phyloP scores from a whole-genome alignment of 1,139 yeast species.

The Entelexis paramagnoliae region DNA sequence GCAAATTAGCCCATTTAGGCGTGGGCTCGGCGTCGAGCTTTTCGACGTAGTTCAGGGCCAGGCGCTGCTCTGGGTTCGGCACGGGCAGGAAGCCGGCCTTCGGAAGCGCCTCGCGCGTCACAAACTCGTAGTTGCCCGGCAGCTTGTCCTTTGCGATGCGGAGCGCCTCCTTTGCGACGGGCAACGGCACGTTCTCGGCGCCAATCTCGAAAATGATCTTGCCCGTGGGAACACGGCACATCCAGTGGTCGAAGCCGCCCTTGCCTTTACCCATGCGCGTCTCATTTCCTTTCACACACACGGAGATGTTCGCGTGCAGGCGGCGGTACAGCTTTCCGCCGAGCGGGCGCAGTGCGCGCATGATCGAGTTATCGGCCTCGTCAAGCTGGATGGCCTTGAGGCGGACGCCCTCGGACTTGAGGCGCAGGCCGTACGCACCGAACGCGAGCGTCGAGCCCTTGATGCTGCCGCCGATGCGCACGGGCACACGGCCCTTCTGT shows the following conservation, averaged over 20 bases:
- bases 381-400: slow-evolving; percentile 81
- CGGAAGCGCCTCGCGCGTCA: slow-evolving; percentile 53
- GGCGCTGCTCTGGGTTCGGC: slow-evolving; percentile 37
- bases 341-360: slow-evolving; percentile 68
- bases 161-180: slow-evolving; percentile 82
- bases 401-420: slow-evolving; percentile 77
- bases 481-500: slow-evolving; percentile 90
- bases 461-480: slow-evolving; percentile 86
- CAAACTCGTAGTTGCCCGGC: slow-evolving; percentile 86
- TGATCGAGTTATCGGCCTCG: slow-evolving; percentile 81
- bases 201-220: slow-evolving; percentile 82
- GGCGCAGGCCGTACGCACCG: slow-evolving; percentile 79
- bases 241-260: slow-evolving; percentile 97
- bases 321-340: slow-evolving; percentile 66
- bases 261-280: slow-evolving; percentile 99
- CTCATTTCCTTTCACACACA: slow-evolving; percentile 94
- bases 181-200: slow-evolving; percentile 68
- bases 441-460: slow-evolving; percentile 75
- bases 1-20: slow-evolving; percentile 39
- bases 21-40: slow-evolving; percentile 52
- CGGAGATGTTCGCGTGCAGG: slow-evolving; percentile 75
- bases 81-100: slow-evolving; percentile 55
- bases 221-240: slow-evolving; percentile 91
- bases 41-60: slow-evolving; percentile 45
- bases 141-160: slow-evolving; percentile 85